Base-by-base conservation (phyloP, 139 green algal species). In the Yamagishiella unicocca region DNA sequence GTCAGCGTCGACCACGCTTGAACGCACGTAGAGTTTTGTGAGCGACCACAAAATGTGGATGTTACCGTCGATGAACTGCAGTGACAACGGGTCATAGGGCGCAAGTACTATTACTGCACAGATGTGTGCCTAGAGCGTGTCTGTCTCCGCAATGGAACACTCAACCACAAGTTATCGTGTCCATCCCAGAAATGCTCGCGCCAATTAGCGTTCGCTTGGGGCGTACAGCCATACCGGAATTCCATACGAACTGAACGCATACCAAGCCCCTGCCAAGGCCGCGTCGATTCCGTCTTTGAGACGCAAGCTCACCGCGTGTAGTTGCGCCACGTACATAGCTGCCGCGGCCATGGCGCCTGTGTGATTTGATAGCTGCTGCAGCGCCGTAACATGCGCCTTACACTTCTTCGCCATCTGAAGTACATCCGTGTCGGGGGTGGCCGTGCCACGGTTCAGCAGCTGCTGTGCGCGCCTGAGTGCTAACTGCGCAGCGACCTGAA, bases 301-400 rank as follows among this genome's bases (percentile, higher is more conserved):
- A n/a, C n/a, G n/a, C 33, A 50, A 38, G 29, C 79, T 2, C 21
- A 90, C 85, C 85, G 42, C 22, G 24, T 84, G 55, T 19, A 90
- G 50, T 0, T 53, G 17, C 2, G 50, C 37, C 25, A 90, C 33
- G 66, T 85, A 85, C 10, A n/a, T 0, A 0, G 68, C 77, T 5
- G 67, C 66, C 1, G 85, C 85, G 0, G 19, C 31, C 50, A 76
- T 78, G 12, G 37, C 84, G 24, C 17, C 38, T 1, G 21, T 62
- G 7, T 43, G 19, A 2, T 55, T 31, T 4, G 61, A 42, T 27
- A 61, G 45, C 40, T 87, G 64, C 66, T 79, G 42, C 43, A 93
- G 79, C 0, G 87, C 84, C 2, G 33, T 85, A 2, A 84, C 78
- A 31, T 93, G 88, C 21, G 82, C 74, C 66, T 87, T 85, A 54